phyloP scores from a whole-genome alignment of 768 basidiomycete species.

The Mycena metata region DNA sequence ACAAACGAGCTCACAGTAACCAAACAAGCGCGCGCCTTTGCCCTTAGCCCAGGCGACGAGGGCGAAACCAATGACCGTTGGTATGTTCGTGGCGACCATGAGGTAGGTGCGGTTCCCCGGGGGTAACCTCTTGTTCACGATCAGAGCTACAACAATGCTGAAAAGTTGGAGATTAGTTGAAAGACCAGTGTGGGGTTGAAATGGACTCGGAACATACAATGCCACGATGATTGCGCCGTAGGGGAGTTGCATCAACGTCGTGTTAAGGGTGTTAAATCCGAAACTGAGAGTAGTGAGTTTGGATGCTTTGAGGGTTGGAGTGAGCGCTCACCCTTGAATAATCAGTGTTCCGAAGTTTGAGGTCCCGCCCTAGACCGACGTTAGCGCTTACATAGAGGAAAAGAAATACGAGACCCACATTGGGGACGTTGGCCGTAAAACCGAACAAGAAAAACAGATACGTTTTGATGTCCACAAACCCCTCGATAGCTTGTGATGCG shows the following conservation, averaged over 20 bases:
- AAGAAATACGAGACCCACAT: slow-evolving; percentile 27
- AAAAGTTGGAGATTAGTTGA: background rate
- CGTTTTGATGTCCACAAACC: slow-evolving; percentile 50
- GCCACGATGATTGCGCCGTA: slow-evolving; percentile 42
- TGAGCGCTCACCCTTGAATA: slow-evolving; percentile 39
- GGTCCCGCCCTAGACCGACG: slow-evolving; percentile 39
- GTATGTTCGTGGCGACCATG: slow-evolving; percentile 42
- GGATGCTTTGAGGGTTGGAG: background rate
- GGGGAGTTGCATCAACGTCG: slow-evolving; percentile 43
- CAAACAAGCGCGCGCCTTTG: slow-evolving; percentile 38
- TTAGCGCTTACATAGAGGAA: background rate
- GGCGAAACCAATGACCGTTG: slow-evolving; percentile 45
- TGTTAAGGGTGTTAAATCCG: slow-evolving; percentile 47
- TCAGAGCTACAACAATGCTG: slow-evolving; percentile 40
- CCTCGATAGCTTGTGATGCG: slow-evolving; percentile 41
- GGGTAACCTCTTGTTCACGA: slow-evolving; percentile 39
- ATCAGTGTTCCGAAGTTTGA: slow-evolving; percentile 47
- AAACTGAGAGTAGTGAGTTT: slow-evolving; percentile 33
- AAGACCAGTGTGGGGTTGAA: background rate
- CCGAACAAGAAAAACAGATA: slow-evolving; percentile 51
- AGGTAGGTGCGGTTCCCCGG: slow-evolving; percentile 42
- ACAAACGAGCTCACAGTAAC: slow-evolving; percentile 35
- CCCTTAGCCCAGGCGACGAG: slow-evolving; percentile 44
- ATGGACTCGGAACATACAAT: slow-evolving; percentile 26
- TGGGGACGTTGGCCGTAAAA: slow-evolving; percentile 45